phyloP scores from a whole-genome alignment of 140 eudicot genomes.

The Cichorium intybus region DNA sequence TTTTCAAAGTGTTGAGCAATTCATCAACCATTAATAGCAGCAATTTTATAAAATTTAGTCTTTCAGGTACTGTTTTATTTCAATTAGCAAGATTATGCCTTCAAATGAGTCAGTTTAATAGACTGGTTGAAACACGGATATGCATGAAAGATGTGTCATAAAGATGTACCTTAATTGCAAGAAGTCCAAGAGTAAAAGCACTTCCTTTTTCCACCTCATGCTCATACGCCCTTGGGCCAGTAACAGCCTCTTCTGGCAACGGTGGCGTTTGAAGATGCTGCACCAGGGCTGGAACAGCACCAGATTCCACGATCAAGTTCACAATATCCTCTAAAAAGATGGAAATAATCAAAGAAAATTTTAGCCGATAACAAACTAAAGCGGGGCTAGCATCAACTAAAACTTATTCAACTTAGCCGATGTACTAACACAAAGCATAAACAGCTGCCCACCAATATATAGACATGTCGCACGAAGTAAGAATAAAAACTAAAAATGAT shows the following conservation, averaged over 20 bases:
- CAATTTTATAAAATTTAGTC: background rate
- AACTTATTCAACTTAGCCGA: background rate
- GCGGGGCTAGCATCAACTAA: background rate
- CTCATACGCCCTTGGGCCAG: slow-evolving; percentile 40
- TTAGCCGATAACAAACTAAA: slow-evolving; percentile 3
- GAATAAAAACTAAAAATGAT: background rate
- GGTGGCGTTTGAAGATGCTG: slow-evolving; percentile 64
- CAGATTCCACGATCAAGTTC: slow-evolving; percentile 65
- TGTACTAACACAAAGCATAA: background rate
- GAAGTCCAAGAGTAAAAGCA: slow-evolving; percentile 90
- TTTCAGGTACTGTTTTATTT: background rate
- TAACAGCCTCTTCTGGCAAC: slow-evolving; percentile 31
- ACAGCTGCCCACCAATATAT: background rate
- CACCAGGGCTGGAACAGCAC: slow-evolving; percentile 72
- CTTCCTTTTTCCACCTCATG: slow-evolving; percentile 90
- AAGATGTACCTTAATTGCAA: slow-evolving; percentile 66
- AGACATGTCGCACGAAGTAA: background rate
- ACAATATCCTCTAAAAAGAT: slow-evolving; percentile 72
- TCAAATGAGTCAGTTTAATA: background rate
- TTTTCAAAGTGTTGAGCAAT: background rate
- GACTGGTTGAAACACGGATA: background rate
- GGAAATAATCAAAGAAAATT: background rate
- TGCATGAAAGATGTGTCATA: background rate
- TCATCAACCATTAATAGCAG: background rate
- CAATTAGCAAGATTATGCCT: slow-evolving; percentile 8